Evolutionary conservation across 495 filamentous ascomycete genomes (phyloP).

Genomic region (Chlorociboria aeruginascens): DNA sequence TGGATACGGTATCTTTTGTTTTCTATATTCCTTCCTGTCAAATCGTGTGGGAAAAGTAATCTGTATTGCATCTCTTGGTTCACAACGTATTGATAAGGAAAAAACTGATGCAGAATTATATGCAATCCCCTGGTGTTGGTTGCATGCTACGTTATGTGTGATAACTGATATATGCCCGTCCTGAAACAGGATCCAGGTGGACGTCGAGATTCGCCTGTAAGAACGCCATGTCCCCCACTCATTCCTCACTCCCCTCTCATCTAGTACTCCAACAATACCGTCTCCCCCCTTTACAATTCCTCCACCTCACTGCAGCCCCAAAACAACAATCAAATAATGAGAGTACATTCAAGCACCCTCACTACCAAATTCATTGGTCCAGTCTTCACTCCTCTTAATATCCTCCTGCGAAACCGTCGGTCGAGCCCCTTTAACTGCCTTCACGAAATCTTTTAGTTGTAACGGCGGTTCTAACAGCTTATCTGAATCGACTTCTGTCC

Average conservation of each 20-base stretch:
- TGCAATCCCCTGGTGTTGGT: too few relatives aligned
- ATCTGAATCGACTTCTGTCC: constrained; percentile 77
- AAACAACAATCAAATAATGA: not conserved
- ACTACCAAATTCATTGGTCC: constrained; percentile 95
- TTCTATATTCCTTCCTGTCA: too few relatives aligned
- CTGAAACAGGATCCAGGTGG: too few relatives aligned
- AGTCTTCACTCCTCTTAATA: constrained; percentile 73
- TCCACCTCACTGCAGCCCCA: not conserved
- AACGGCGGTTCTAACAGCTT: constrained; percentile 76
- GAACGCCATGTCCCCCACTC: not conserved
- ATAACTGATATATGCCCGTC: too few relatives aligned
- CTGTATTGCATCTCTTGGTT: too few relatives aligned
- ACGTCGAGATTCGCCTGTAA: not conserved
- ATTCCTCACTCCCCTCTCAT: not conserved
- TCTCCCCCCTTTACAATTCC: too few relatives aligned
- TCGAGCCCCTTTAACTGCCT: constrained; percentile 73
- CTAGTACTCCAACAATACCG: not conserved
- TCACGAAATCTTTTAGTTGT: constrained; percentile 83
- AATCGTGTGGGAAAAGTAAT: too few relatives aligned
- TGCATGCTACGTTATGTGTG: too few relatives aligned
- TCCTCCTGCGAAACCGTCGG: constrained; percentile 86
- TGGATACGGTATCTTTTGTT: too few relatives aligned
- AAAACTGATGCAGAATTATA: too few relatives aligned
- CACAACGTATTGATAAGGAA: too few relatives aligned
- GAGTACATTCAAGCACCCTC: constrained; percentile 47